Percentiles rank a stretch among this genome's conserved stretches.
phyloP scores from a whole-genome alignment of 129 eudicot species.

The Lactuca saligna region DNA sequence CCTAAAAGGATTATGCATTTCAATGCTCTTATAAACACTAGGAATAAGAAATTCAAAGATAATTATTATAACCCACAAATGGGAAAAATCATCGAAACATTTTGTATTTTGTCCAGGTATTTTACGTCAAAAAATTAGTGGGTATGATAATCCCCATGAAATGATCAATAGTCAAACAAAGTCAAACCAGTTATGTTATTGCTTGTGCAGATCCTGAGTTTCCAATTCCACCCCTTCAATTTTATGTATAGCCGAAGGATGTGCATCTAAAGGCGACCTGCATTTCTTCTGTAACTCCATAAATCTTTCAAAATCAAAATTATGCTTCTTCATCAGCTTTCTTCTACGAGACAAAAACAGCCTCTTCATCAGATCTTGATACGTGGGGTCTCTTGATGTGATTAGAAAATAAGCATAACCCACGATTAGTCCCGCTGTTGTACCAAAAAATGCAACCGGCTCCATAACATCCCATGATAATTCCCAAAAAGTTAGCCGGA shows the following conservation, averaged over 20 bases:
- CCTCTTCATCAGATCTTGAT: constrained; percentile 85
- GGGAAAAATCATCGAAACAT: constrained; percentile 10
- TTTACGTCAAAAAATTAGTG: constrained; percentile 15
- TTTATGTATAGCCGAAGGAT: constrained; percentile 35
- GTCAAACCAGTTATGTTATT: constrained; percentile 32
- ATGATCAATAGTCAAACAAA: constrained; percentile 5
- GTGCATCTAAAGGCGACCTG: constrained; percentile 52
- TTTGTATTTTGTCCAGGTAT: constrained; percentile 1
- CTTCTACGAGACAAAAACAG: constrained; percentile 76
- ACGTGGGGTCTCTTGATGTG: constrained; percentile 82
- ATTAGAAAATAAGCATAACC: constrained; percentile 81
- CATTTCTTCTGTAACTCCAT: constrained; percentile 63
- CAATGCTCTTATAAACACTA: background rate
- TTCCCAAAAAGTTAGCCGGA: constrained; percentile 93
- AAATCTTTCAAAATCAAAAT: constrained; percentile 63
- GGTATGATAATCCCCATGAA: background rate
- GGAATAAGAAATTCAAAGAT: background rate
- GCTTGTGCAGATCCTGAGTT: constrained; percentile 49
- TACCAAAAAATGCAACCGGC: constrained; percentile 78
- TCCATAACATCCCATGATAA: constrained; percentile 99
- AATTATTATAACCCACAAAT: constrained; percentile 9
- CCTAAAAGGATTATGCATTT: background rate
- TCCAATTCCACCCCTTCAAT: constrained; percentile 53
- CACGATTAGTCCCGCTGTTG: constrained; percentile 63
- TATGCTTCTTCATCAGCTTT: constrained; percentile 65